Base-by-base conservation (phyloP, 306 rosid genomes). In the Senna tora region DNA sequence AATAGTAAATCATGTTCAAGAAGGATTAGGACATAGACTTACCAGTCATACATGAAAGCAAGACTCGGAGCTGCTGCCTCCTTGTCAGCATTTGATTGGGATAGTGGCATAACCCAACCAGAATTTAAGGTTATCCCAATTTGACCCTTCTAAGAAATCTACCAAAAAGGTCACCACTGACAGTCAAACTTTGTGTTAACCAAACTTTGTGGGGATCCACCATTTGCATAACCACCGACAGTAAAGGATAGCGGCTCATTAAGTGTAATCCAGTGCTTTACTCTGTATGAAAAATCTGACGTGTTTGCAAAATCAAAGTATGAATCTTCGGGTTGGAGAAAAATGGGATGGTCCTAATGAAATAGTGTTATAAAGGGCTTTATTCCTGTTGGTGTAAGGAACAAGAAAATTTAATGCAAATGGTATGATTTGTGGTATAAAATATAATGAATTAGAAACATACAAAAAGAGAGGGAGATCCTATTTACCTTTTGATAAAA, bases 191-290 rank as follows among this genome's bases (percentile, higher is more conserved):
- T 14, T 41, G 22, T 19, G 45, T 62, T 39, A 62, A 38, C 67
- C 72, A 20, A 38, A 22, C n/a, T n/a, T n/a, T 6, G 91, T 2
- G 95, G 84, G 5, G 76, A 50, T 17, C 53, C 49, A 9, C 95
- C 92, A 11, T 5, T 49, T 59, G 79, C 73, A 71, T 87, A 87
- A 7, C 89, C 91, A 5, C 0, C 9, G 1, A 69, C 53, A 43
- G 67, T 79, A 53, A 77, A 77, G 0, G 77, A 71, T 22, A 62
- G 21, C 13, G 96, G 96, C 77, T 89, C 96, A 22, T 89, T 89
- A 30, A 85, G 43, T 2, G 96, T 87, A 49, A 85, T 75, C n/a
- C n/a, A n/a, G n/a, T n/a, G n/a, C 96, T 89, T 89, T 46, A 89
- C 92, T 51, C 88, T 74, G 72, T 81, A 45, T 8, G 75, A 71